Evolutionary conservation across 805 yeast genomes (phyloP).

Genomic region (Trichomonascus vanleenenianus): DNA sequence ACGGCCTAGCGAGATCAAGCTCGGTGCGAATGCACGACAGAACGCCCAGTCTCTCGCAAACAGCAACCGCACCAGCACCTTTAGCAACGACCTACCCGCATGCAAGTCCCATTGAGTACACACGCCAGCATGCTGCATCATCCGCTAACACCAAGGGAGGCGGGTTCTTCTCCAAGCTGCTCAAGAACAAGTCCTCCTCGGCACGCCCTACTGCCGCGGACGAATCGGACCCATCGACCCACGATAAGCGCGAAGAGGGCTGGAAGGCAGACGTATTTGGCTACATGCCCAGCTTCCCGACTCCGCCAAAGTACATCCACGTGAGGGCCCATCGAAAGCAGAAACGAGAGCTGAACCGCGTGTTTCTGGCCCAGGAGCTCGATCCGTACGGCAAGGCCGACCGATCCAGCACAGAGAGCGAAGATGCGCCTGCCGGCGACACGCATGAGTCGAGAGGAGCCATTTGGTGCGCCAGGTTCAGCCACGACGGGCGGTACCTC

Average conservation of each 20-base stretch:
- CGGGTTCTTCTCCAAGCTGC: slow-evolving; percentile 14
- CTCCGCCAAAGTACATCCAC: slow-evolving; percentile 27
- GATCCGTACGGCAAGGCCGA: slow-evolving; percentile 2
- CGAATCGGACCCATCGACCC: slow-evolving; percentile 6
- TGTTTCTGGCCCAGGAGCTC: slow-evolving; percentile 31
- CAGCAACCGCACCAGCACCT: not conserved
- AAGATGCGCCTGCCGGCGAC: not conserved
- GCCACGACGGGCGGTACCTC: slow-evolving; percentile 70
- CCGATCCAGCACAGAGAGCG: not conserved
- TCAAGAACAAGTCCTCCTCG: slow-evolving; percentile 11
- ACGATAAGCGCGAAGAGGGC: slow-evolving; percentile 23
- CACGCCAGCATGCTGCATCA: not conserved
- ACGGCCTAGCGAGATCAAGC: not conserved
- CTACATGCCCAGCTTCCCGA: slow-evolving; percentile 21
- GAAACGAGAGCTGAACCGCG: slow-evolving; percentile 23
- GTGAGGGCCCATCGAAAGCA: slow-evolving; percentile 27
- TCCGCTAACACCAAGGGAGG: not conserved
- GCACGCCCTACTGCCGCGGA: slow-evolving; percentile 19
- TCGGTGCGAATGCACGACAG: not conserved
- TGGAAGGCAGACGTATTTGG: slow-evolving; percentile 26
- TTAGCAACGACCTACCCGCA: not conserved
- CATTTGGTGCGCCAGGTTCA: slow-evolving; percentile 68
- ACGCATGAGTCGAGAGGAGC: slow-evolving; percentile 31
- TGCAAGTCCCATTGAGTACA: not conserved
- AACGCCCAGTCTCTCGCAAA: not conserved